Evolutionary conservation across 2,329 filamentous ascomycete species (phyloP), one percentile per base, ranked within the genome.

Genomic region (Aspergillus luchuensis): DNA sequence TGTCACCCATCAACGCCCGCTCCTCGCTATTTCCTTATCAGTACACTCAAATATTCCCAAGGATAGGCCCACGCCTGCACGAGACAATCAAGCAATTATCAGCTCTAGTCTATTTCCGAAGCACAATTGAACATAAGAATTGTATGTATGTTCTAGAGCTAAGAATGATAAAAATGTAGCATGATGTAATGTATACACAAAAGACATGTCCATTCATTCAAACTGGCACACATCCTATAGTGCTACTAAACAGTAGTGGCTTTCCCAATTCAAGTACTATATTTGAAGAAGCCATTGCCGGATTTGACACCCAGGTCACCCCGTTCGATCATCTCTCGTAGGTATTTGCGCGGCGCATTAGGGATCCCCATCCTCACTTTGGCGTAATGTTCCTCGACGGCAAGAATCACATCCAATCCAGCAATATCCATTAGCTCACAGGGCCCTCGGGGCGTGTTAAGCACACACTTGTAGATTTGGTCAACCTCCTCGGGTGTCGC

Each of bases 371-470:
- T 41, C 6, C 58, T 8, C 5, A 28, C 25, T 21, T 60, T 17
- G n/a, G 58, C 54, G 61, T 79, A 79, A 63, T 78, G 75, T 4
- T 75, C 68, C 62, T 79, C 77, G 58, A 79, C 79, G 43, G 75
- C 71, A 13, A 72, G 66, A 0, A 80, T 74, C 2, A 77, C 76
- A 63, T 79, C 76, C 23, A 80, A 52, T 0, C 77, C 78, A 21
- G 78, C 76, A 3, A 72, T 67, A 59, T 79, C 77, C 77, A 80
- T 79, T 59, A 74, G 70, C 50, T 74, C 74, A 64, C 73, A 79
- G 0, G 75, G 75, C 0, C 77, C 76, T 36, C 72, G 72, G 7
- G 69, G 66, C 0, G 72, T 72, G 33, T 75, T 73, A 11, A 78
- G 64, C 21, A 77, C 71, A 23, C 72, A 68, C 45, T 75, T 74